Base-by-base conservation (phyloP, 495 filamentous ascomycete genomes). In the Penicillium cinerascens region DNA sequence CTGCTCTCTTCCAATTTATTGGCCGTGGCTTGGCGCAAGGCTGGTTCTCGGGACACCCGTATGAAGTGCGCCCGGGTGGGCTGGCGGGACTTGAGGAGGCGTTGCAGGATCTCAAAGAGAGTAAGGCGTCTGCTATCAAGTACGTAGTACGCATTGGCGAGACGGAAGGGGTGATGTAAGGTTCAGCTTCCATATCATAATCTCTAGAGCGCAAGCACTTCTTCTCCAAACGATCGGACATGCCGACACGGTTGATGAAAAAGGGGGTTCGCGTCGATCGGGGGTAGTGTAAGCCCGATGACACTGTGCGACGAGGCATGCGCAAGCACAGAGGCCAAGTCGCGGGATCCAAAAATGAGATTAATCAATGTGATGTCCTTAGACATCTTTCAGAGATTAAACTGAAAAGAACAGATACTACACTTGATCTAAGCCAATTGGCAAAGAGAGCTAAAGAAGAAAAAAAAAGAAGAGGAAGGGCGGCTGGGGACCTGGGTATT, bases 381-480 rank as follows among this genome's bases (percentile, higher is more conserved):
- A 82, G 84, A 70, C 74, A 68, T 76, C 76, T 81, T 82, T 81
- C 79, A 82, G 79, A 81, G 78, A 81, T 92, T 91, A 92, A 90
- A 92, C 87, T 92, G 87, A 91, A 91, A 92, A 95, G 89, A 95
- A 95, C 89, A 95, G 89, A 93, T 95, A 93, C 89, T 92, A 93
- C 88, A 93, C 89, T 92, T 92, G 89, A 93, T 92, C 89, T 93
- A 73, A 77, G 78, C 77, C 72, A 77, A 75, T 71, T 70, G 76
- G 71, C 73, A 79, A 79, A 76, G 78, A 81, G 75, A 81, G 74
- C 74, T 80, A 67, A 68, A 75, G 58, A 75, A 77, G 66, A 72
- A 72, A 77, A 70, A n/a, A 69, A 67, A 74, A 70, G 66, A 70
- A 71, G 68, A 58, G 52, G 64, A 70, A 69, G 54, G n/a, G 35